These are phyloP conservation scores for Coemansia javaensis DNA, from an alignment of 192 early-diverging fungal species.

Conservation along the genomic window DNA sequence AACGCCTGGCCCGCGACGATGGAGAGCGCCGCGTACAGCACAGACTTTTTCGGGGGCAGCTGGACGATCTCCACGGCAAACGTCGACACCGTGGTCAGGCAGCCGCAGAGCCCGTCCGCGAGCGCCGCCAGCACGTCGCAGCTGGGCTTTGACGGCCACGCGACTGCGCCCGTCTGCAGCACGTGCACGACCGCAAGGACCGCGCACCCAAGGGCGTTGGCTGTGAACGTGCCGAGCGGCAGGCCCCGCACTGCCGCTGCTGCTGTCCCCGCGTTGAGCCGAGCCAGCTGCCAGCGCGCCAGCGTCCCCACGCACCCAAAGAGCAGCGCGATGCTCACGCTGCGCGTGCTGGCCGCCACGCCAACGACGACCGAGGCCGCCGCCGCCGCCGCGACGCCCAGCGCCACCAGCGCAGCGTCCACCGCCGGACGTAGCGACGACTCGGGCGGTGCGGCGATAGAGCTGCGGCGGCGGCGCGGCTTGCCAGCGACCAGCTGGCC, in stretches of 20 bases:
- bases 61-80: constrained; percentile 47
- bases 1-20: constrained; percentile 29
- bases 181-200: constrained; percentile 28
- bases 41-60: constrained; percentile 13
- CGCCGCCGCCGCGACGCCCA: constrained; percentile 1
- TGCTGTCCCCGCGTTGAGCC: neutral
- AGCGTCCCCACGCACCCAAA: constrained; percentile 36
- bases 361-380: constrained; percentile 20
- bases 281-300: constrained; percentile 34
- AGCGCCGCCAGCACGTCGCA: constrained; percentile 14
- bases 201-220: constrained; percentile 31
- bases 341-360: constrained; percentile 22
- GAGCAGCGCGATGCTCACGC: constrained; percentile 35
- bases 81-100: constrained; percentile 66
- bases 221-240: constrained; percentile 45
- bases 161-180: constrained; percentile 32
- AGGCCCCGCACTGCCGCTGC: no score
- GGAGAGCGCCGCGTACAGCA: constrained; percentile 22
- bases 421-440: no score
- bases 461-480: no score
- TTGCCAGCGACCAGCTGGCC: constrained; percentile 39
- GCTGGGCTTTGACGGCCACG: constrained; percentile 20
- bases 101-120: constrained; percentile 6
- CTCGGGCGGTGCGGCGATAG: no score
- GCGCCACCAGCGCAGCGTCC: constrained; percentile 12